Evolutionary conservation across 257 asterid genomes (phyloP).

Genomic region (Primulina eburnea): DNA sequence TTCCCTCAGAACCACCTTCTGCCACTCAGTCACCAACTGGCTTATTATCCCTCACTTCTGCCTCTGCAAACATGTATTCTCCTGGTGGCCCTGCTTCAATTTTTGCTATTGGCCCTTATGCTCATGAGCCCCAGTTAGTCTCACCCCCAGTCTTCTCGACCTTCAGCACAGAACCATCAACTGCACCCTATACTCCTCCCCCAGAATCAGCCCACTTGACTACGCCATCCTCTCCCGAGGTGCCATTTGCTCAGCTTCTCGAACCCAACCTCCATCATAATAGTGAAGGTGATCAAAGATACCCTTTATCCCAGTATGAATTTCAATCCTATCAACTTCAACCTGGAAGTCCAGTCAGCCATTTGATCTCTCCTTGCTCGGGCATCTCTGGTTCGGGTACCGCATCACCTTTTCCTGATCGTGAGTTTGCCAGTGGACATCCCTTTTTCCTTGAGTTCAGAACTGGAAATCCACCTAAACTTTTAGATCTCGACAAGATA

Average conservation of each 20-base stretch:
- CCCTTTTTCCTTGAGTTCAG: conserved; percentile 63
- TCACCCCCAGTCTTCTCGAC: conserved; percentile 93
- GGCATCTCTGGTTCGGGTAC: conserved; percentile 93
- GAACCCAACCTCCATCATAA: conserved; percentile 67
- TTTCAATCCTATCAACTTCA: conserved; percentile 88
- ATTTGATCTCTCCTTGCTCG: conserved; percentile 84
- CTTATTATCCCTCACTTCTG: conserved; percentile 47
- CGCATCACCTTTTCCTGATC: conserved; percentile 76
- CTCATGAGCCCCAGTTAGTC: conserved; percentile 87
- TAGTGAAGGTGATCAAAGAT: conserved; percentile 48
- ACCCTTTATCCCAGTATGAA: conserved; percentile 55
- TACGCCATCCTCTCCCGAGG: conserved; percentile 96
- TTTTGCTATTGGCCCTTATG: conserved; percentile 88
- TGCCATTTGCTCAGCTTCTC: conserved; percentile 87
- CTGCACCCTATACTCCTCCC: conserved; percentile 98
- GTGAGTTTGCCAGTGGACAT: conserved; percentile 46
- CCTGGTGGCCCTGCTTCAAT: conserved; percentile 83
- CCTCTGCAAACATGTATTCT: conserved; percentile 71
- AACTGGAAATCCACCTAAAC: conserved; percentile 54
- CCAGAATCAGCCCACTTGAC: conserved; percentile 81
- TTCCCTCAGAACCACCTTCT: conserved; percentile 84
- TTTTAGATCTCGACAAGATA: conserved; percentile 73
- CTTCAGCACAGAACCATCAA: conserved; percentile 88
- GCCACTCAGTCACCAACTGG: conserved; percentile 74
- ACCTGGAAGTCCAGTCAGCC: conserved; percentile 95